Percentiles rank a stretch among this genome's conserved stretches.
These are phyloP conservation scores for Ustulina deusta DNA, from an alignment of 2,329 filamentous ascomycete species.

Conservation along the genomic window DNA sequence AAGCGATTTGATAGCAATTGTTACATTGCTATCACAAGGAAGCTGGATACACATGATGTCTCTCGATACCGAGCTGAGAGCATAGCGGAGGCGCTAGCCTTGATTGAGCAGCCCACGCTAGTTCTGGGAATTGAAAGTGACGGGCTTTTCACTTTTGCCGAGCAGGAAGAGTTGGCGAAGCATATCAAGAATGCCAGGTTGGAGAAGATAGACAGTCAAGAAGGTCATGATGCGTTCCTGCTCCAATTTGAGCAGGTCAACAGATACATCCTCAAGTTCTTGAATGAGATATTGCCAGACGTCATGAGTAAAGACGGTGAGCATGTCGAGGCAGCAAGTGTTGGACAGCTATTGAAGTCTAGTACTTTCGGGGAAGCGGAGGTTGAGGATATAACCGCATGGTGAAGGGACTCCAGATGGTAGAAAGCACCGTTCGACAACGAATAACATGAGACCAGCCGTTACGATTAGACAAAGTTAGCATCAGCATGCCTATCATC, in stretches of 20 bases:
- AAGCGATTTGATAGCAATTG: constrained; percentile 98
- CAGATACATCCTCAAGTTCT: constrained; percentile 83
- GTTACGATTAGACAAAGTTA: constrained; percentile 4
- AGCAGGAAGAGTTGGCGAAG: constrained; percentile 91
- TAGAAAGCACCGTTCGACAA: neutral
- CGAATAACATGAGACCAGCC: neutral
- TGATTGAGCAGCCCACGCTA: constrained; percentile 89
- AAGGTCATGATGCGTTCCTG: constrained; percentile 96
- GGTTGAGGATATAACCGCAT: constrained; percentile 95
- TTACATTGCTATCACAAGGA: constrained; percentile 98
- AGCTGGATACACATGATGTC: constrained; percentile 96
- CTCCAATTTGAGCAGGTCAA: constrained; percentile 99
- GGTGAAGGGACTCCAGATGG: constrained; percentile 65
- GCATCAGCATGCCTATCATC: neutral
- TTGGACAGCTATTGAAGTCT: constrained; percentile 79
- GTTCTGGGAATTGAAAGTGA: constrained; percentile 96
- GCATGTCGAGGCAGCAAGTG: constrained; percentile 59
- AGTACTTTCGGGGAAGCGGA: constrained; percentile 97
- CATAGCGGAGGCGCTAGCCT: constrained; percentile 79
- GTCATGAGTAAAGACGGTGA: constrained; percentile 79
- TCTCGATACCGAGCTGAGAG: constrained; percentile 78
- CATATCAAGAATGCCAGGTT: constrained; percentile 82
- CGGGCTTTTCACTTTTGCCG: constrained; percentile 95
- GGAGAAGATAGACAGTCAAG: constrained; percentile 89
- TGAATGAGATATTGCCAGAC: constrained; percentile 84